Evolutionary conservation across 176 grass and related monocot species (phyloP).

Genomic region (Aegilops umbellulata): DNA sequence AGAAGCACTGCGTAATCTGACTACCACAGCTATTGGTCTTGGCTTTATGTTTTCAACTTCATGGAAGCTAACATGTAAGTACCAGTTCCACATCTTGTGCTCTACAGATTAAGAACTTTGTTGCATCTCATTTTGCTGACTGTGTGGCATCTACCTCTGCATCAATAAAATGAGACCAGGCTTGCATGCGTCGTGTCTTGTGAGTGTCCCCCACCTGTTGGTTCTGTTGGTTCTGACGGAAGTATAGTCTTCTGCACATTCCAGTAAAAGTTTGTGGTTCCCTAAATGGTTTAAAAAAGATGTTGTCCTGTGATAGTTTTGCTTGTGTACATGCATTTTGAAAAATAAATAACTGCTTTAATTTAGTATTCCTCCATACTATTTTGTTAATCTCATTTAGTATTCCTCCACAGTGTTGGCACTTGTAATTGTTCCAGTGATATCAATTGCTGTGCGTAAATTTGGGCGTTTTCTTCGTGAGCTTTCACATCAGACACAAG

Average conservation of each 20-base stretch:
- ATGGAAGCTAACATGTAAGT: conserved; percentile 95
- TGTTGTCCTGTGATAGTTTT: neutral
- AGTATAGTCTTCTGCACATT: neutral
- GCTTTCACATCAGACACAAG: conserved; percentile 95
- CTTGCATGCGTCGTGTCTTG: neutral
- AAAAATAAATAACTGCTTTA: neutral
- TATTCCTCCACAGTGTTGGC: conserved; percentile 65
- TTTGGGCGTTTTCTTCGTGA: conserved; percentile 93
- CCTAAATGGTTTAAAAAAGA: neutral
- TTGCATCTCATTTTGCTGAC: neutral
- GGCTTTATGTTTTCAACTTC: conserved; percentile 97
- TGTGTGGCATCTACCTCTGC: neutral
- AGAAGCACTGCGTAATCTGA: conserved; percentile 83
- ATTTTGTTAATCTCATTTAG: conserved; percentile 20
- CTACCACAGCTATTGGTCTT: conserved; percentile 88
- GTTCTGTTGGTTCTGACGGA: neutral
- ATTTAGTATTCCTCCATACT: neutral
- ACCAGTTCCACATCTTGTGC: conserved; percentile 18
- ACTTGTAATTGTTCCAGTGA: conserved; percentile 71
- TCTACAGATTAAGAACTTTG: neutral
- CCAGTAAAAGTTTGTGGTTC: neutral
- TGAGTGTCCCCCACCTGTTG: neutral
- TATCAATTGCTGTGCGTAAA: conserved; percentile 77
- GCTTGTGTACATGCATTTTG: neutral
- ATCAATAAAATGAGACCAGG: neutral